Evolutionary conservation across 345 rosid genomes (phyloP).

Genomic region (Odontarrhena argentea): DNA sequence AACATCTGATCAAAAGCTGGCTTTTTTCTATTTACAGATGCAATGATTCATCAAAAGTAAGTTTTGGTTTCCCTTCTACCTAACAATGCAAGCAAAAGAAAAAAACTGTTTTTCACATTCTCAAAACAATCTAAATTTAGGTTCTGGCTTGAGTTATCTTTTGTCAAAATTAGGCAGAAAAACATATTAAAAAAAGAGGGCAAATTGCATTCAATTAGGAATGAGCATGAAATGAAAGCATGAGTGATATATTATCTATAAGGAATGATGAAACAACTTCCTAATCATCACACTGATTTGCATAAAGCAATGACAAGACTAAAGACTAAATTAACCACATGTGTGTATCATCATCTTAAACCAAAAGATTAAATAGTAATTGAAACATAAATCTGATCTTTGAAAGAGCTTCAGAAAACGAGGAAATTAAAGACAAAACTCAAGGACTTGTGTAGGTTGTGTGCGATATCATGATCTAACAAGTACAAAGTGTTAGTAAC

Average conservation of each 20-base stretch:
- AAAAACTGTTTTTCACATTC: background rate
- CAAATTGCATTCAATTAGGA: constrained; percentile 12
- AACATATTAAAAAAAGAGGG: background rate
- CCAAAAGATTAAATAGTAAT: constrained; percentile 16
- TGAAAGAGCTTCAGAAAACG: background rate
- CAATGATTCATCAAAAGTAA: constrained; percentile 31
- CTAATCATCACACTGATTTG: constrained; percentile 4
- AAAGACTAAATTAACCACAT: background rate
- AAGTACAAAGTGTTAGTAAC: constrained; percentile 1
- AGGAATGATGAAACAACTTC: constrained; percentile 16
- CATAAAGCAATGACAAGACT: background rate
- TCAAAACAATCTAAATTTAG: constrained; percentile 24
- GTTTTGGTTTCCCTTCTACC: constrained; percentile 36
- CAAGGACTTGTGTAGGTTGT: constrained; percentile 16
- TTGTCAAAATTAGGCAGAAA: constrained; percentile 19
- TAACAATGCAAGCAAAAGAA: constrained; percentile 2
- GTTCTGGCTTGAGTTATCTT: constrained; percentile 26
- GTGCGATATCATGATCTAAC: constrained; percentile 19
- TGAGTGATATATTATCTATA: background rate
- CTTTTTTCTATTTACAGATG: constrained; percentile 32
- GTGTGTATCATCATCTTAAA: constrained; percentile 14
- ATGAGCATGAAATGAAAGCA: constrained; percentile 30
- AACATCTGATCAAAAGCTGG: constrained; percentile 39
- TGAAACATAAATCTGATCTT: background rate
- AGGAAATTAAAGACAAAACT: constrained; percentile 2